phyloP scores from a whole-genome alignment of 192 early-diverging fungal species.

The Chytriomyces hyalinus region DNA sequence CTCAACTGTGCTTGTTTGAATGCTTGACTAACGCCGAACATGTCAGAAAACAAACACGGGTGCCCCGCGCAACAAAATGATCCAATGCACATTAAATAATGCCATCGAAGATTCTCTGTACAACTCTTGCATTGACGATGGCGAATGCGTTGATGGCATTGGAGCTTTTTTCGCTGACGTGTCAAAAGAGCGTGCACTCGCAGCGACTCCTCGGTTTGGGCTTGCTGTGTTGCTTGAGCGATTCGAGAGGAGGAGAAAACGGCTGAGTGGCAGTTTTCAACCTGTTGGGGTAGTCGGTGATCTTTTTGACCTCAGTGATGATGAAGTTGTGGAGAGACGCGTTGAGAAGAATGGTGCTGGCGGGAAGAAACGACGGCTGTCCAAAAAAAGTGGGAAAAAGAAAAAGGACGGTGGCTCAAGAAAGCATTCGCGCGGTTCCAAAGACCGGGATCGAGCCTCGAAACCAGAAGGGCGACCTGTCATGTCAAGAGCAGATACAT shows the following conservation, averaged over 20 bases:
- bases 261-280: not conserved
- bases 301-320: constrained; percentile 4
- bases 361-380: not conserved
- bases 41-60: not conserved
- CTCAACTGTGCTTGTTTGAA: not conserved
- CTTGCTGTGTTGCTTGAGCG: constrained; percentile 3
- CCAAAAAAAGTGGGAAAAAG: not conserved
- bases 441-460: not conserved
- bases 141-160: not conserved
- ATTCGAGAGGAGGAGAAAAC: not conserved
- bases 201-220: not conserved
- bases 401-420: not conserved
- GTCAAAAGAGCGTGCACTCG: not conserved
- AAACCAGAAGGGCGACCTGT: not conserved
- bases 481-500: not conserved
- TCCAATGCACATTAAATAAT: not conserved
- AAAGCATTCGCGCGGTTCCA: not conserved
- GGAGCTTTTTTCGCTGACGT: constrained; percentile 12
- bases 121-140: not conserved
- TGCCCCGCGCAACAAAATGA: constrained; percentile 13
- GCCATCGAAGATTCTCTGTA: not conserved
- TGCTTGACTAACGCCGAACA: not conserved
- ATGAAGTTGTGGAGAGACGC: not conserved
- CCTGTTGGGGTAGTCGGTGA: not conserved
- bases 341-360: not conserved